Conservation (phyloP, 2,329 filamentous ascomycete genomes). For the Penicillium nordicum region DNA sequence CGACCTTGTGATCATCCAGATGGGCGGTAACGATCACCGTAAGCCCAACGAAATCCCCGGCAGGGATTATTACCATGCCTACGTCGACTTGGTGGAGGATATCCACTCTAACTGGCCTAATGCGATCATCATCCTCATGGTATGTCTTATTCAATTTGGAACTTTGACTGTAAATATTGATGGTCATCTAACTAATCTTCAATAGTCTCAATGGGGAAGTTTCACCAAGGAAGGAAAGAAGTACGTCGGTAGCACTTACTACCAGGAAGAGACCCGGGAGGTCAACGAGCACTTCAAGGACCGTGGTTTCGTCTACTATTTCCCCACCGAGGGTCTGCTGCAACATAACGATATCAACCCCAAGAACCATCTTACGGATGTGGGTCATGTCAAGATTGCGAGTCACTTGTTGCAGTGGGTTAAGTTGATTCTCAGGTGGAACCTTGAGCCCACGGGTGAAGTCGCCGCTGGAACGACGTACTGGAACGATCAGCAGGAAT, state of each 20-base stretch:
- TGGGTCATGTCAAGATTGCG: slow-evolving; percentile 60
- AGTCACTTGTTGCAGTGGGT: slow-evolving; percentile 59
- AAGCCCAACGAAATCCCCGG: slow-evolving; percentile 41
- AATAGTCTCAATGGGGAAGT: slow-evolving; percentile 53
- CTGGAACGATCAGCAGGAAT: slow-evolving; percentile 51
- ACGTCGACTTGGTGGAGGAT: slow-evolving; percentile 42
- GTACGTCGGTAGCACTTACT: slow-evolving; percentile 49
- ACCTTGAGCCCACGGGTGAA: slow-evolving; percentile 55
- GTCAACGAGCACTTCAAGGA: slow-evolving; percentile 53
- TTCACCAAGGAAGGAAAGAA: slow-evolving; percentile 52
- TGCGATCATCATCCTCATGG: slow-evolving; percentile 43
- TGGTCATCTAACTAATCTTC: not conserved
- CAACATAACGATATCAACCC: slow-evolving; percentile 61
- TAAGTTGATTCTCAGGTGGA: slow-evolving; percentile 55
- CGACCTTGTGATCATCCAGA: slow-evolving; percentile 46
- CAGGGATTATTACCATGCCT: slow-evolving; percentile 38
- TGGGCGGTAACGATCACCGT: slow-evolving; percentile 49
- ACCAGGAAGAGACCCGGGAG: slow-evolving; percentile 49
- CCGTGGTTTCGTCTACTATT: slow-evolving; percentile 57
- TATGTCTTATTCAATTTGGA: slow-evolving; percentile 7
- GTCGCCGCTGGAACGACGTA: slow-evolving; percentile 51
- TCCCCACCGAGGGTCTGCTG: slow-evolving; percentile 59
- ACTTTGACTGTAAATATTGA: not conserved
- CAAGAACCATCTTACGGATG: slow-evolving; percentile 58
- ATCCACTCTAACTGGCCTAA: slow-evolving; percentile 43